Evolutionary conservation across 2,329 filamentous ascomycete genomes (phyloP), one percentile per base, ranked within the genome.

Genomic region (Mariannaea sp.): DNA sequence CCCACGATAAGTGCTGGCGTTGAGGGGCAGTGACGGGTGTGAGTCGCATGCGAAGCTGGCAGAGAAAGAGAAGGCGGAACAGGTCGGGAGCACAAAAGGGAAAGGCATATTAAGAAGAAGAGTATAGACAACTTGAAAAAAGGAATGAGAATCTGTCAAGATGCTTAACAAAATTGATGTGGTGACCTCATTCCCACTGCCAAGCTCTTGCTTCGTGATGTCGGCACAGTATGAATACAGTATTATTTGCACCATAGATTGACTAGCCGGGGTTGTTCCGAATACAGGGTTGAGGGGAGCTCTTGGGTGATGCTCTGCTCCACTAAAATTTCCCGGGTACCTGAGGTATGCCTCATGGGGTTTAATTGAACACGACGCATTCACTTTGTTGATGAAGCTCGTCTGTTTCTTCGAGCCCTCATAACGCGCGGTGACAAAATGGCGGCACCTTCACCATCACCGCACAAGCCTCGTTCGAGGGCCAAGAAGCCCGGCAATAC

Each of bases 11-110:
- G 90, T 93, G 61, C 92, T 92, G 17, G 91, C 87, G 49, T 84
- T 83, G 64, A 93, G 83, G 19, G 92, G 90, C 35, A 99, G 80
- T 1, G 93, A 96, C 3, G 94, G 93, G 72, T 97, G 93, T 3
- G 90, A 91, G 59, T 86, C 83, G 66, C 89, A 93, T 64, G 76
- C 82, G 72, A 96, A 87, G 72, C 80, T 88, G 30, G 87, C 80
- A 17, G 89, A 88, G 69, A 96, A 93, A 46, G 89, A 87, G 68
- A 96, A 87, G 48, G 88, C 84, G 27, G 92, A 96, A 5, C 93
- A 97, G 1, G 93, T 97, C 2, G 94, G 92, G 26, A 97, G 84
- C 9, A 83, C 76, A 68, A 96, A 97, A 10, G 89, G 88, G 69
- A 90, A 97, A 26, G 93, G 92, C 94, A 97, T 97, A 35, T 65